Conservation (phyloP, 805 yeast species). For the Ogataea zsoltii region DNA sequence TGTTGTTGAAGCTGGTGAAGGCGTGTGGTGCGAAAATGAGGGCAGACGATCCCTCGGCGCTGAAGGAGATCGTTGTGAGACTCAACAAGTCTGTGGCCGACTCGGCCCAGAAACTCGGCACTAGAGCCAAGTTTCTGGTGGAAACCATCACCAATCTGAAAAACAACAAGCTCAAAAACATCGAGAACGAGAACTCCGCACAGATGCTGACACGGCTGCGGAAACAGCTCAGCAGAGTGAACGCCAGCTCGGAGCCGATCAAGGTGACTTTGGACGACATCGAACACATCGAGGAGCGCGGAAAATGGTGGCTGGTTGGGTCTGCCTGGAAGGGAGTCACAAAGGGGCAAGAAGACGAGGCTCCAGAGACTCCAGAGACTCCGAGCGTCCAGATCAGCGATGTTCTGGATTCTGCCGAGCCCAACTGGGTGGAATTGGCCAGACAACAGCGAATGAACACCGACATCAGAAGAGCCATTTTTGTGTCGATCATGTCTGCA, state of each 20-base stretch:
- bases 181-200: conserved; percentile 51
- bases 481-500: conserved; percentile 93
- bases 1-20: conserved; percentile 68
- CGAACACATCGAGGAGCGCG: conserved; percentile 69
- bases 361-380: conserved; percentile 19
- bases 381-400: conserved; percentile 43
- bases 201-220: conserved; percentile 59
- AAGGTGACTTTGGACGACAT: conserved; percentile 86
- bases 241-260: conserved; percentile 65
- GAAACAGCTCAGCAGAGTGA: conserved; percentile 59
- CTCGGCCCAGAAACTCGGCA: conserved; percentile 36
- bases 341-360: conserved; percentile 21
- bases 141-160: conserved; percentile 86
- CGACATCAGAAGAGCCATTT: conserved; percentile 90
- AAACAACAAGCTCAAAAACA: conserved; percentile 70
- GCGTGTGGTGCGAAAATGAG: conserved; percentile 84
- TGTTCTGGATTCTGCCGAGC: conserved; percentile 66
- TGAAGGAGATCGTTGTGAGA: conserved; percentile 71
- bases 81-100: conserved; percentile 50
- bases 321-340: conserved; percentile 87
- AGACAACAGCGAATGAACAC: conserved; percentile 90
- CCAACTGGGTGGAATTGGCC: conserved; percentile 89
- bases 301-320: conserved; percentile 99
- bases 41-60: conserved; percentile 83
- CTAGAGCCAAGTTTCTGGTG: conserved; percentile 79